phyloP scores from a whole-genome alignment of 1,284 basidiomycete genomes.

The Thecaphora frezii region DNA sequence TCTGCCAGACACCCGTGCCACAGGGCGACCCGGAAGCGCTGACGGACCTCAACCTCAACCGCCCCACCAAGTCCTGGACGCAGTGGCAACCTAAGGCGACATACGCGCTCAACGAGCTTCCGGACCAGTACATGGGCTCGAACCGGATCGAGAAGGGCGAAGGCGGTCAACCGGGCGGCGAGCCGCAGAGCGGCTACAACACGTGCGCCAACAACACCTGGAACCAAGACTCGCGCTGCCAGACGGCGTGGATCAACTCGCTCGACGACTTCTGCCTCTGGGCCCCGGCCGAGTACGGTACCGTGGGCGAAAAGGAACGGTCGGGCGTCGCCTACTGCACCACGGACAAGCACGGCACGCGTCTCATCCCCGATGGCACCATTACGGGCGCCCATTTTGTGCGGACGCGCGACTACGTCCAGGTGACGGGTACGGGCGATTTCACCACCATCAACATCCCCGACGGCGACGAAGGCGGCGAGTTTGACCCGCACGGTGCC shows the following conservation, averaged over 20 bases:
- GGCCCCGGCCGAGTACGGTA: conserved; percentile 33
- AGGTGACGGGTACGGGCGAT: conserved; percentile 61
- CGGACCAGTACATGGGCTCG: conserved; percentile 47
- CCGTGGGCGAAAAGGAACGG: conserved; percentile 62
- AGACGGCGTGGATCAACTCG: conserved; percentile 46
- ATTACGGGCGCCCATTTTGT: conserved; percentile 54
- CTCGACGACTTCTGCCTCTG: conserved; percentile 56
- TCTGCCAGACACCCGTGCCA: conserved; percentile 9
- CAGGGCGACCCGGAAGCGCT: conserved; percentile 29
- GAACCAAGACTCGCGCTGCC: conserved; percentile 39
- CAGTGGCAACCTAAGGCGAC: conserved; percentile 49
- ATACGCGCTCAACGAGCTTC: conserved; percentile 34
- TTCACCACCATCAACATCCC: conserved; percentile 52
- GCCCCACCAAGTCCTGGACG: conserved; percentile 48
- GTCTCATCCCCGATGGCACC: conserved; percentile 57
- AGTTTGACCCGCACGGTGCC: conserved; percentile 57
- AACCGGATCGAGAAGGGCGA: conserved; percentile 34
- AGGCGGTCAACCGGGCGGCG: conserved; percentile 22
- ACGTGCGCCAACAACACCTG: conserved; percentile 36
- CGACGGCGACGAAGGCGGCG: conserved; percentile 45
- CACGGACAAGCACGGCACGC: conserved; percentile 58
- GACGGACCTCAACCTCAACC: conserved; percentile 33
- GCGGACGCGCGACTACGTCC: conserved; percentile 59
- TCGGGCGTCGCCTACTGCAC: conserved; percentile 76
- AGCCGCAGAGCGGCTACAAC: conserved; percentile 47